Base-by-base conservation (phyloP, 192 early-diverging fungal species). In the Funneliformis mosseae region DNA sequence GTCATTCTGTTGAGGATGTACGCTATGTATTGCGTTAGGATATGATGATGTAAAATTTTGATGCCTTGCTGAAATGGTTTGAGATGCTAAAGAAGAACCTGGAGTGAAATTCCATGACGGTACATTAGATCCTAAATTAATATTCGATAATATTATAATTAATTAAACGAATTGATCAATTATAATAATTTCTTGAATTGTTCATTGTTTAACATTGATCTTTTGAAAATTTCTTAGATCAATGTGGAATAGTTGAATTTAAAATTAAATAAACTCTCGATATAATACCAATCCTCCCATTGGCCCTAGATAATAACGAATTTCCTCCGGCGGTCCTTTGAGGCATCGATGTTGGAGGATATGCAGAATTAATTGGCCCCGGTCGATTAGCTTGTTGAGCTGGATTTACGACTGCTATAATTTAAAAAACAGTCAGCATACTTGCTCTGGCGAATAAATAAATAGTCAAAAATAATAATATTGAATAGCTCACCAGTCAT, bases 41-140 rank as follows among this genome's bases (percentile, higher is more conserved):
- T 85, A 84, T 77, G 23, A 84, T 77, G 23, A 28, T 75, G 83
- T 74, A 66, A 79, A 77, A 66, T 78, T 33, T 46, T 81, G 76
- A 21, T 81, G 71, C 59, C 59, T 60, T 45, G 76, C 61, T 75
- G 81, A 12, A 64, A 77, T 46, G 39, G 48, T 62, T 83, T 76
- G 46, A 42, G 81, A n/a, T 43, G 80, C 42, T 70, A 63, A 60
- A n/a, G 84, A 28, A 41, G 84, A 62, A 77, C 46, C 63, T 80
- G 82, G 45, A 23, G 80, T 73, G 21, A 46, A 72, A 74, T 78
- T 80, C 80, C 78, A 77, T 83, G 83, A 71, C 42, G 81, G 46
- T 74, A 79, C 72, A 77, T 80, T 80, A 16, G 27, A 28, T 21
- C 14, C 27, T 69, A 69, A 39, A 39, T 21, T 41, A 18, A 39